phyloP scores from a whole-genome alignment of 2,329 filamentous ascomycete species.

The Alternaria hordeiaustralica region DNA sequence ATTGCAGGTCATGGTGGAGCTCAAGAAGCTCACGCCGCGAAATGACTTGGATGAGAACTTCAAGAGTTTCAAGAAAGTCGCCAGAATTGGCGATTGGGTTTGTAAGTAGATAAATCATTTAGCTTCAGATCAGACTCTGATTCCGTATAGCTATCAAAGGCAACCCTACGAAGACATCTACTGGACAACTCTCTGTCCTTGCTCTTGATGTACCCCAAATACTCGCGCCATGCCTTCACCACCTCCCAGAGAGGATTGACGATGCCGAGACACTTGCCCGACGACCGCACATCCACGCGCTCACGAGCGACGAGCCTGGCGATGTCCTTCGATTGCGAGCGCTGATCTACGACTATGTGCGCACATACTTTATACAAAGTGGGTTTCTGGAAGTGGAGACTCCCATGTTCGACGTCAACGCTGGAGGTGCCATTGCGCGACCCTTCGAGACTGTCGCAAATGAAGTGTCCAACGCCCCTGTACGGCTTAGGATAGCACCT shows the following conservation, averaged over 20 bases:
- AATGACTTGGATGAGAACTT: constrained; percentile 54
- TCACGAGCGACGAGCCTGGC: constrained; percentile 72
- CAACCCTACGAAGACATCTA: constrained; percentile 69
- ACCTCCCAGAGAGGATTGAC: constrained; percentile 73
- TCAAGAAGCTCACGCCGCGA: constrained; percentile 56
- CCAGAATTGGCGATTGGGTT: constrained; percentile 83
- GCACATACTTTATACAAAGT: constrained; percentile 73
- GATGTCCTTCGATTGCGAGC: constrained; percentile 78
- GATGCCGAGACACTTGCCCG: constrained; percentile 76
- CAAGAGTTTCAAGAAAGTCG: constrained; percentile 67
- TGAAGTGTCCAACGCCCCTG: constrained; percentile 72
- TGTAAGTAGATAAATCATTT: constrained; percentile 61
- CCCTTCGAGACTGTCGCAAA: constrained; percentile 83
- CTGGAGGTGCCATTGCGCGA: constrained; percentile 85
- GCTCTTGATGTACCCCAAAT: constrained; percentile 72
- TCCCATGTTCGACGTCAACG: constrained; percentile 80
- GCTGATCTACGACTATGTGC: constrained; percentile 74
- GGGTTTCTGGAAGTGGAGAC: constrained; percentile 89
- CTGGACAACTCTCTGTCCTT: constrained; percentile 78
- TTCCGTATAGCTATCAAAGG: constrained; percentile 67
- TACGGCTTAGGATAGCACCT: constrained; percentile 87
- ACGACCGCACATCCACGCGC: constrained; percentile 83
- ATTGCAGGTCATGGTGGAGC: constrained; percentile 79
- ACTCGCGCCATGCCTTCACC: constrained; percentile 78
- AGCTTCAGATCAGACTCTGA: constrained; percentile 16